Evolutionary conservation across 371 early-diverging fungal species (phyloP).

Genomic region (Mortierella sp.): DNA sequence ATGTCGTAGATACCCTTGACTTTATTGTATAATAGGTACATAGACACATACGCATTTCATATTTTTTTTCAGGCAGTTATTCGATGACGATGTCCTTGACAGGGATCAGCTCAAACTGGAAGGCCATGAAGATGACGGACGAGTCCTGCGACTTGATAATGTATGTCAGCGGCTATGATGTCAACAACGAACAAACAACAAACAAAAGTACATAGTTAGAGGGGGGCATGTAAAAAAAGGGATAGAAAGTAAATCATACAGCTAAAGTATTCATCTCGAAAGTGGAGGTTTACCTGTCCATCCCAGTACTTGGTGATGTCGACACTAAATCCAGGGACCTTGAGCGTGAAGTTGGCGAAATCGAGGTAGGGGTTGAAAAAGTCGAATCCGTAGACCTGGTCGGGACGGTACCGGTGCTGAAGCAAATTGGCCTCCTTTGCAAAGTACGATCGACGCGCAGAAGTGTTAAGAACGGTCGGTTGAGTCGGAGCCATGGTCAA

Average conservation of each 20-base stretch:
- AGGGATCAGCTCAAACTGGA: slow-evolving; percentile 70
- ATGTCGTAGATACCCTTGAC: slow-evolving; percentile 45
- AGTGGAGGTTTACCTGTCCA: slow-evolving; percentile 63
- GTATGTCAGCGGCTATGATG: slow-evolving; percentile 68
- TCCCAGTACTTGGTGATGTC: slow-evolving; percentile 76
- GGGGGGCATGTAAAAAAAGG: not conserved
- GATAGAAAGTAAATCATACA: not conserved
- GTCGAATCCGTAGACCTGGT: slow-evolving; percentile 75
- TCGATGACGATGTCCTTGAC: slow-evolving; percentile 39
- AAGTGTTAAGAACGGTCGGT: slow-evolving; percentile 24
- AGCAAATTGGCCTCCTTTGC: slow-evolving; percentile 51
- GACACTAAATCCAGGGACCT: slow-evolving; percentile 75
- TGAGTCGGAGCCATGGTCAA: slow-evolving; percentile 25
- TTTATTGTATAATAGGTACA: slow-evolving; percentile 30
- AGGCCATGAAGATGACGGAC: slow-evolving; percentile 66
- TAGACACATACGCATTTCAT: not conserved
- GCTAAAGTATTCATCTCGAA: not conserved
- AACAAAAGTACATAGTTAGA: not conserved
- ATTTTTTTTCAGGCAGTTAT: not conserved
- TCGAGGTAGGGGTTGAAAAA: slow-evolving; percentile 80
- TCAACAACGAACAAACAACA: not conserved
- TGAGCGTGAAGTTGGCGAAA: slow-evolving; percentile 66
- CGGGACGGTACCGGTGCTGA: slow-evolving; percentile 58
- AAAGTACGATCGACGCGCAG: slow-evolving; percentile 32
- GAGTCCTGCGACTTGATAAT: slow-evolving; percentile 66